phyloP scores from a whole-genome alignment of 495 filamentous ascomycete species.

The Neurospora sp. region DNA sequence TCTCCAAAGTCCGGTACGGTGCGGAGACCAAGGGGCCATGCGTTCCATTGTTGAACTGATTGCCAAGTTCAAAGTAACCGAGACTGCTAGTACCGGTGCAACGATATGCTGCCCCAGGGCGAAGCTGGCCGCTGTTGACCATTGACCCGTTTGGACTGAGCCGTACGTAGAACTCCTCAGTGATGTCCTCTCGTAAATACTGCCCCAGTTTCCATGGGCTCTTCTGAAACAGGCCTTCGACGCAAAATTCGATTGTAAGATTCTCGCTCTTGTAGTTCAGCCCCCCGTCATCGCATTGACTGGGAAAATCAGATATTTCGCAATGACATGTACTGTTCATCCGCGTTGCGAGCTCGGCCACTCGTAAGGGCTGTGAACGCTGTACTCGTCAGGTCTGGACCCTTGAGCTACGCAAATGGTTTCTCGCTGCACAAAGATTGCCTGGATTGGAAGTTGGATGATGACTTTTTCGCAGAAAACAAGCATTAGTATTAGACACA shows the following conservation, averaged over 20 bases:
- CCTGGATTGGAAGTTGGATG: not conserved
- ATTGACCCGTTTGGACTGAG: not conserved
- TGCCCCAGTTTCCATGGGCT: not conserved
- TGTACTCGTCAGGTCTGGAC: not conserved
- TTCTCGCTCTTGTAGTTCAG: not conserved
- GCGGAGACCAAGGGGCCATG: not conserved
- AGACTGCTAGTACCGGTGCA: not conserved
- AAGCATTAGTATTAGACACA: not conserved
- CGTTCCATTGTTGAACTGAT: not conserved
- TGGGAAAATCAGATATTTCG: not conserved
- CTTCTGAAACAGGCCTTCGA: not conserved
- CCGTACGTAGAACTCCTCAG: not conserved
- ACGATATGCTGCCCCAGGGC: not conserved
- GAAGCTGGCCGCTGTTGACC: not conserved
- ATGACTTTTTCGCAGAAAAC: not conserved
- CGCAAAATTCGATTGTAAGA: not conserved
- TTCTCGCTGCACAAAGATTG: not conserved
- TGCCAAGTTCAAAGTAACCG: conserved; percentile 6
- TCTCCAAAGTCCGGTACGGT: not conserved
- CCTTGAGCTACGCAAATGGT: not conserved
- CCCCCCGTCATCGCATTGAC: not conserved
- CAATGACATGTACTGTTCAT: conserved; percentile 1
- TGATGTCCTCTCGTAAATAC: not conserved
- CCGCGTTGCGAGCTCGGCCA: not conserved
- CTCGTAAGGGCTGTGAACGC: not conserved